Evolutionary conservation across 2,329 filamentous ascomycete species (phyloP).

Genomic region (Colletotrichum limetticola): DNA sequence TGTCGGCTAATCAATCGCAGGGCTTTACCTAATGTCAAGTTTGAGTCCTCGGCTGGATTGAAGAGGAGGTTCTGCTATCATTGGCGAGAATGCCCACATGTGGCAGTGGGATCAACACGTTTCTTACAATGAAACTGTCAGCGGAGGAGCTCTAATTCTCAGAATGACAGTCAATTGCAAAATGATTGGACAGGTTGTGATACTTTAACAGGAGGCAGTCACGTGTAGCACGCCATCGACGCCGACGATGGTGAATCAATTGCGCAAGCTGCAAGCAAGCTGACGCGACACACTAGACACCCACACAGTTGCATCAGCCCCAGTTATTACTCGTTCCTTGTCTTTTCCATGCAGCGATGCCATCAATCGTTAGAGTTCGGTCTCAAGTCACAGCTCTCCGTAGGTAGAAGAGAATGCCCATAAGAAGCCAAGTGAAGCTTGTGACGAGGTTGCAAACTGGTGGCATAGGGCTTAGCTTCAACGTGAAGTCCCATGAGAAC

Average conservation of each 20-base stretch:
- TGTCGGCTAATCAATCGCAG: no score
- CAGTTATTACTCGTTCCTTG: not conserved
- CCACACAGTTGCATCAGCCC: slow-evolving; percentile 8
- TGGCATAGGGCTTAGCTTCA: not conserved
- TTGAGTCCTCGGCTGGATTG: no score
- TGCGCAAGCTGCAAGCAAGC: slow-evolving; percentile 26
- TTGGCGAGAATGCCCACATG: no score
- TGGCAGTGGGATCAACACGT: no score
- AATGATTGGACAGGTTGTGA: not conserved
- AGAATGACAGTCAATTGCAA: not conserved
- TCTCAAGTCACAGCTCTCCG: not conserved
- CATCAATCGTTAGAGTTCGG: no score
- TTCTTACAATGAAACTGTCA: no score
- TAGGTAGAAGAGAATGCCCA: not conserved
- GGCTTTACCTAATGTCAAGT: no score
- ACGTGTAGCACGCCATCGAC: slow-evolving; percentile 24
- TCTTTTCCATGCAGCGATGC: not conserved
- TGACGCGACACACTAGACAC: slow-evolving; percentile 21
- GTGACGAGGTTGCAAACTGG: not conserved
- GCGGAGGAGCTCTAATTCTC: not conserved
- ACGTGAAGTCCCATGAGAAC: not conserved
- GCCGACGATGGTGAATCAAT: slow-evolving; percentile 29
- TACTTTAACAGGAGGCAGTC: not conserved
- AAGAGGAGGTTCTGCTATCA: no score
- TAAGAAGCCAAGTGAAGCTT: not conserved